Evolutionary conservation across 257 asterid genomes (phyloP).

Genomic region (Datura wrightii): DNA sequence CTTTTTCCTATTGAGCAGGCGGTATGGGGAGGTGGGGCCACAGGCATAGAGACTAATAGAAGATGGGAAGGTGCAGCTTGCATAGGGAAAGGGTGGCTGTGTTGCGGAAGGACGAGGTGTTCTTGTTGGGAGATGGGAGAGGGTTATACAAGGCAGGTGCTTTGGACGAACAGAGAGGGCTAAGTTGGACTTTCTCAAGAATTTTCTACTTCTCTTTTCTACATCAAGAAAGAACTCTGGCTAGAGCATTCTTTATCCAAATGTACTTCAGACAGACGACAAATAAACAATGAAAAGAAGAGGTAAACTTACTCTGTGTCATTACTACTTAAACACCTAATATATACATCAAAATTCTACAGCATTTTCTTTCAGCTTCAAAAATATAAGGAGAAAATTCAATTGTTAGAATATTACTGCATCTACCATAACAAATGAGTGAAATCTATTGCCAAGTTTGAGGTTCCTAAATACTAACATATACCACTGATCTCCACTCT

Average conservation of each 20-base stretch:
- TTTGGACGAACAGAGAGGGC: background rate
- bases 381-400: background rate
- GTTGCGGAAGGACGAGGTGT: background rate
- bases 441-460: slow-evolving; percentile 16
- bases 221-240: background rate
- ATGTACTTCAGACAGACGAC: background rate
- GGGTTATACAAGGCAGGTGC: background rate
- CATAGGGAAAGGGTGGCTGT: background rate
- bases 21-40: background rate
- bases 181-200: background rate
- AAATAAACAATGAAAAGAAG: background rate
- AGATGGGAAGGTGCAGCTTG: background rate
- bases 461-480: slow-evolving; percentile 1
- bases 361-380: slow-evolving; percentile 21
- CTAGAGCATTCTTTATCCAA: background rate
- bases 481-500: background rate
- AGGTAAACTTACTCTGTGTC: background rate
- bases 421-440: background rate
- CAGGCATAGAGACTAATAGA: background rate
- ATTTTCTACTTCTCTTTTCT: background rate
- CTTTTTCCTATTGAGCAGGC: background rate
- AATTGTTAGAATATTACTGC: slow-evolving; percentile 6
- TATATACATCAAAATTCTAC: slow-evolving; percentile 14
- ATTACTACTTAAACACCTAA: background rate
- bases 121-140: background rate